These are phyloP conservation scores for Niebla homalea DNA, from an alignment of 495 filamentous ascomycete species.

Conservation along the genomic window DNA sequence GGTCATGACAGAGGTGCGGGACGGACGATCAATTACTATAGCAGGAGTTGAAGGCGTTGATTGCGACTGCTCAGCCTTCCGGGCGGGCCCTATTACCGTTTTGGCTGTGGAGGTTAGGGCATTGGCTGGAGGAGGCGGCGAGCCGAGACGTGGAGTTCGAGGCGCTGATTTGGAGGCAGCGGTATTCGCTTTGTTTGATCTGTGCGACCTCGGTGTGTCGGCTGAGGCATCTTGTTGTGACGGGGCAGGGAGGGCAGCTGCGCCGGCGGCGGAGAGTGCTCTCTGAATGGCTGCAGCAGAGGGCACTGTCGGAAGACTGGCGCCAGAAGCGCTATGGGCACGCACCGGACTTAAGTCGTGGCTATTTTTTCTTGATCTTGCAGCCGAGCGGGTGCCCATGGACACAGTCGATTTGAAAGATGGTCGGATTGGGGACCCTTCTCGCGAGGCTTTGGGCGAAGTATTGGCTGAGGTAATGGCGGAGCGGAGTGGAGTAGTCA, in stretches of 20 bases:
- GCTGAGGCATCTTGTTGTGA: slow-evolving; percentile 39
- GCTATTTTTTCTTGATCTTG: slow-evolving; percentile 54
- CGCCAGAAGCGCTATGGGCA: slow-evolving; percentile 28
- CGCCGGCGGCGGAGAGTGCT: slow-evolving; percentile 49
- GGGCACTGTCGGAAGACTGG: slow-evolving; percentile 33
- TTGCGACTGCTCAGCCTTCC: slow-evolving; percentile 31
- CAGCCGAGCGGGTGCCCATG: slow-evolving; percentile 22
- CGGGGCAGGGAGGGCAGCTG: slow-evolving; percentile 42
- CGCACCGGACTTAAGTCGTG: slow-evolving; percentile 58
- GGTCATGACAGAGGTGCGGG: slow-evolving; percentile 18
- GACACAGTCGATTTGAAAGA: slow-evolving; percentile 20
- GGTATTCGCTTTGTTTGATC: slow-evolving; percentile 49
- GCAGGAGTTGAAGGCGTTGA: slow-evolving; percentile 30
- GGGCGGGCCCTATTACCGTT: slow-evolving; percentile 18
- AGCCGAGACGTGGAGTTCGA: slow-evolving; percentile 50
- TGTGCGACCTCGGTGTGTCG: slow-evolving; percentile 49
- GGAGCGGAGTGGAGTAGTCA: slow-evolving; percentile 23
- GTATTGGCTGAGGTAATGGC: slow-evolving; percentile 25
- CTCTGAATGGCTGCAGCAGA: slow-evolving; percentile 49
- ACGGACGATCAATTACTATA: slow-evolving; percentile 16
- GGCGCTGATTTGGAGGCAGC: slow-evolving; percentile 33
- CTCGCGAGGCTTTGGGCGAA: slow-evolving; percentile 37
- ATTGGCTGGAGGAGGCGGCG: slow-evolving; percentile 41
- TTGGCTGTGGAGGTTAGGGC: slow-evolving; percentile 19
- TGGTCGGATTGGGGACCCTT: slow-evolving; percentile 33